A percentile compares a stretch with the other conserved stretches of the same genome.
These are phyloP conservation scores for Neurospora sp. DNA, from an alignment of 495 filamentous ascomycete species.

Conservation along the genomic window DNA sequence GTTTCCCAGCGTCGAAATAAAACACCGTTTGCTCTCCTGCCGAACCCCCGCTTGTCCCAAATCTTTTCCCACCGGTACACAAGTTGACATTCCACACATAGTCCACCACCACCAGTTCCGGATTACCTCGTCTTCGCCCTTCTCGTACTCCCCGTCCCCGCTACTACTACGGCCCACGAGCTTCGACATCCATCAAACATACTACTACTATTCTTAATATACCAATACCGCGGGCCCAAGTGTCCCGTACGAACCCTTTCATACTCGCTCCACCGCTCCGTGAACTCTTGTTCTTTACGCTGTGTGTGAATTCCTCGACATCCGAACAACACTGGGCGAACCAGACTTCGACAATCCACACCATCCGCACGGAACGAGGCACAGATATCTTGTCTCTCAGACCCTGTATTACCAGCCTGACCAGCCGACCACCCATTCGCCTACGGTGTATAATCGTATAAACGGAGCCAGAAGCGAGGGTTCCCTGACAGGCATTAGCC, in stretches of 20 bases:
- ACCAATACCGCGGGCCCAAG: background rate
- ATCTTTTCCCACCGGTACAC: background rate
- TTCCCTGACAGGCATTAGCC: background rate
- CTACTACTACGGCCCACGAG: background rate
- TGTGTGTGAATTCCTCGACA: background rate
- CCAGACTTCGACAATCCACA: background rate
- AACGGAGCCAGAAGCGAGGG: background rate
- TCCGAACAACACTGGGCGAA: background rate
- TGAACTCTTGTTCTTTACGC: background rate
- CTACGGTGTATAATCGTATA: background rate
- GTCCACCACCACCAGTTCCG: background rate
- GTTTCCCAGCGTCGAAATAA: background rate
- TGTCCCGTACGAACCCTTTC: background rate
- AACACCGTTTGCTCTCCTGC: background rate
- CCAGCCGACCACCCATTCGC: background rate
- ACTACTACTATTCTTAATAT: background rate
- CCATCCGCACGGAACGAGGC: background rate
- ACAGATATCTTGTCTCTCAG: background rate
- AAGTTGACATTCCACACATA: background rate
- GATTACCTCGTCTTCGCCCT: background rate
- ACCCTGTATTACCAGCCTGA: background rate
- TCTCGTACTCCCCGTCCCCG: background rate
- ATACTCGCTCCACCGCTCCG: background rate
- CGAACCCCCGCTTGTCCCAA: background rate
- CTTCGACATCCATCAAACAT: background rate